phyloP scores from a whole-genome alignment of 331 rosid genomes.

The Pyrus hybrid region DNA sequence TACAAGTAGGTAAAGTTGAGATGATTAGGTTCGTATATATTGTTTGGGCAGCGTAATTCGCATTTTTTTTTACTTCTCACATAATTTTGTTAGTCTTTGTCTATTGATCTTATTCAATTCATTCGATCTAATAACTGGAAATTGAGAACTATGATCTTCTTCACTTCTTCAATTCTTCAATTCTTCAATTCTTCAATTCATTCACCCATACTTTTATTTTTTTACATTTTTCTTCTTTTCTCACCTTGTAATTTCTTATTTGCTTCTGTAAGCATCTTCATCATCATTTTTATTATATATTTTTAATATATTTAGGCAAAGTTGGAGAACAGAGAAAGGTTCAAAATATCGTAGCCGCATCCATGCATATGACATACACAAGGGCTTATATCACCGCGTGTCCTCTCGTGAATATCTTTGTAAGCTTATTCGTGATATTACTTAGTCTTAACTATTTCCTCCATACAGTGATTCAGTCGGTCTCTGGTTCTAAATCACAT shows the following conservation, averaged over 20 bases:
- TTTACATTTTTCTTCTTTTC: neutral
- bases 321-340: neutral
- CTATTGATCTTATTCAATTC: no score
- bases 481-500: neutral
- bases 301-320: neutral
- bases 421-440: no score
- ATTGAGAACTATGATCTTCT: no score
- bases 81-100: no score
- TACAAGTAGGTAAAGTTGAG: neutral
- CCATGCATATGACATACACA: neutral
- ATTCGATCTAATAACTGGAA: no score
- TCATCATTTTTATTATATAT: neutral
- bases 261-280: neutral
- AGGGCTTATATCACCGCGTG: neutral
- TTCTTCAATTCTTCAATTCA: no score
- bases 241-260: neutral
- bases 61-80: no score
- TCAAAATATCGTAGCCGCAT: neutral
- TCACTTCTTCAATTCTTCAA: no score
- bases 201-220: neutral
- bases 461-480: neutral
- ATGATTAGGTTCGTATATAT: no score
- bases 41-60: no score
- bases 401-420: neutral
- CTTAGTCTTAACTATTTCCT: no score